A percentile compares a stretch with the other conserved stretches of the same genome.
Evolutionary conservation across 2,329 filamentous ascomycete species (phyloP).

Genomic region (Elsinoe batatas): DNA sequence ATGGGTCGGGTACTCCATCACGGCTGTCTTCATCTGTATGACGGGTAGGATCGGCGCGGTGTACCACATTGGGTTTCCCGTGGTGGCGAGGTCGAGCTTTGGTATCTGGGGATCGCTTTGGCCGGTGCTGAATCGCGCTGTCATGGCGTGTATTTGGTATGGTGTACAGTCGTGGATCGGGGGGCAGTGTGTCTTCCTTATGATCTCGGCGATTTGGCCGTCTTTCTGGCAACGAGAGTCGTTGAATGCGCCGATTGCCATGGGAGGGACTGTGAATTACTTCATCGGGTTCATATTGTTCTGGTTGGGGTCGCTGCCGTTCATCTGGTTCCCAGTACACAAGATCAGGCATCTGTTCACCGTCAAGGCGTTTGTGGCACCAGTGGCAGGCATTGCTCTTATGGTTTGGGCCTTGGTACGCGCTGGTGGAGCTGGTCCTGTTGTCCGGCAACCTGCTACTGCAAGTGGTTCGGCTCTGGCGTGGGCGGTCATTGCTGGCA

Average conservation of each 20-base stretch:
- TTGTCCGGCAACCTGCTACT: conserved; percentile 58
- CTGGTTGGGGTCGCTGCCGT: conserved; percentile 69
- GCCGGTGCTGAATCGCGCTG: conserved; percentile 83
- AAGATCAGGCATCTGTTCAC: conserved; percentile 85
- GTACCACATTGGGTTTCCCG: conserved; percentile 85
- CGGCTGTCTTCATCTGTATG: conserved; percentile 62
- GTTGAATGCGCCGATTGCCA: conserved; percentile 12
- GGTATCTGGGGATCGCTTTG: conserved; percentile 83
- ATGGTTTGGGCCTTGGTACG: conserved; percentile 79
- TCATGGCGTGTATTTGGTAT: conserved; percentile 81
- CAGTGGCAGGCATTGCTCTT: conserved; percentile 71
- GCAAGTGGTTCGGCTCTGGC: conserved; percentile 58
- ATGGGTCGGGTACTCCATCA: conserved; percentile 66
- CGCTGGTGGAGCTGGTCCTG: conserved; percentile 73
- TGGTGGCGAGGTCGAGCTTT: conserved; percentile 67
- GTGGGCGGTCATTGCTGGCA: conserved; percentile 74
- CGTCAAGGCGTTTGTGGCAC: conserved; percentile 77
- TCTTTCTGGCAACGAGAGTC: conserved; percentile 21
- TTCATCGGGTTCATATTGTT: conserved; percentile 81
- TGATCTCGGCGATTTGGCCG: conserved; percentile 78
- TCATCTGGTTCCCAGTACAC: conserved; percentile 83
- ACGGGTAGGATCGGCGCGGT: conserved; percentile 76
- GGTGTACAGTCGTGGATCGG: conserved; percentile 81
- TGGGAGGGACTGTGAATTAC: conserved; percentile 25
- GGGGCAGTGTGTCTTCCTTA: conserved; percentile 65